phyloP scores from a whole-genome alignment of 2,329 filamentous ascomycete species.

The Penicillium rolfsii region DNA sequence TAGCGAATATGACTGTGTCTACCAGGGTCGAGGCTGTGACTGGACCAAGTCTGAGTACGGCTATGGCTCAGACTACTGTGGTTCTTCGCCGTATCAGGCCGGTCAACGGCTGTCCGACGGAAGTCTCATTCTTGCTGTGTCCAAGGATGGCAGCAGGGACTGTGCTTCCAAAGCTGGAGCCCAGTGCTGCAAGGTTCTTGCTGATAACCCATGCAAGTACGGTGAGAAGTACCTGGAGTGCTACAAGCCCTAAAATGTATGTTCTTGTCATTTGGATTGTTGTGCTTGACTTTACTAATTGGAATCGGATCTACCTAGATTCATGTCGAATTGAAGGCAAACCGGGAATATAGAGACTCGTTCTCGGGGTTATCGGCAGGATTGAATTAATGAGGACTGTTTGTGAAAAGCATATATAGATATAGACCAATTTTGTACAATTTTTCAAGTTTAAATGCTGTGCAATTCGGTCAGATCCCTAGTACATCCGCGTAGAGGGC shows the following conservation, averaged over 20 bases:
- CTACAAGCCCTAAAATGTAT: background rate
- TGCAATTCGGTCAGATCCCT: background rate
- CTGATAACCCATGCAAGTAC: constrained; percentile 10
- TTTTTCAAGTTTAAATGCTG: too few species aligned
- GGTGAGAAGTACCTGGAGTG: constrained; percentile 20
- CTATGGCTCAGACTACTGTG: constrained; percentile 16
- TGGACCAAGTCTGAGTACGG: constrained; percentile 18
- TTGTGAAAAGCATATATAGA: too few species aligned
- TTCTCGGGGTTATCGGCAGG: too few species aligned
- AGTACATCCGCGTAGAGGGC: background rate
- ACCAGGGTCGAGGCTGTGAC: constrained; percentile 11
- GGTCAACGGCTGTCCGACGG: constrained; percentile 11
- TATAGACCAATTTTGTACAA: too few species aligned
- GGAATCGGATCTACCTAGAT: background rate
- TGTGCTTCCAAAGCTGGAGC: constrained; percentile 8
- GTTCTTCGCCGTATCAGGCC: constrained; percentile 8
- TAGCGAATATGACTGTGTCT: constrained; percentile 17
- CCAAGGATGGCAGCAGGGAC: constrained; percentile 11
- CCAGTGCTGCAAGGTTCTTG: constrained; percentile 14
- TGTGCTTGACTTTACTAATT: background rate
- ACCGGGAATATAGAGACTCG: too few species aligned
- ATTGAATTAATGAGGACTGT: too few species aligned
- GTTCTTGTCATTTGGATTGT: background rate
- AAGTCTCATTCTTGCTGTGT: constrained; percentile 11
- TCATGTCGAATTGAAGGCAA: background rate